Conservation (phyloP, 805 yeast species). For the Lachancea meyersii region DNA sequence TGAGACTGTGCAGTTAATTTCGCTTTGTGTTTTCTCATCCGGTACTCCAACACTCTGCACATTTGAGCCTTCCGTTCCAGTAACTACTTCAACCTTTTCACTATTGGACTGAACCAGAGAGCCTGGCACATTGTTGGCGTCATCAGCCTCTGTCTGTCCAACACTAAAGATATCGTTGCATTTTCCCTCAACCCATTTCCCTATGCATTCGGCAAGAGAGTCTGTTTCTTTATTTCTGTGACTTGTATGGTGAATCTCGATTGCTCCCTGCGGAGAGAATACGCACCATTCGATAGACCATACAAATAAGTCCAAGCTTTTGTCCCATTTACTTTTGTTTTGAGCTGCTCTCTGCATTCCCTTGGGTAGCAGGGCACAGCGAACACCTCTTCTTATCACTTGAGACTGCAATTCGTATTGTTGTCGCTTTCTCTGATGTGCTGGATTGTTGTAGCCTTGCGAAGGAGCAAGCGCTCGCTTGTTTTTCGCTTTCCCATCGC, state of each 20-base stretch:
- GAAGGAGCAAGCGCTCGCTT: slow-evolving; percentile 36
- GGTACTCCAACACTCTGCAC: no score
- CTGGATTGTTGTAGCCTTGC: slow-evolving; percentile 15
- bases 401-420: slow-evolving; percentile 15
- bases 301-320: slow-evolving; percentile 48
- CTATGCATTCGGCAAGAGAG: slow-evolving; percentile 27
- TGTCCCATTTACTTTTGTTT: slow-evolving; percentile 69
- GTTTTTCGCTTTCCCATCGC: slow-evolving; percentile 42
- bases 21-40: no score
- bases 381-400: slow-evolving; percentile 56
- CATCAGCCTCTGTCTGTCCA: neutral
- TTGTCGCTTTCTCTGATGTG: slow-evolving; percentile 7
- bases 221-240: slow-evolving; percentile 34
- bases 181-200: slow-evolving; percentile 27
- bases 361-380: slow-evolving; percentile 53
- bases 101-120: no score
- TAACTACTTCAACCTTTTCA: no score
- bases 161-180: slow-evolving; percentile 17
- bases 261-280: slow-evolving; percentile 21
- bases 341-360: slow-evolving; percentile 65
- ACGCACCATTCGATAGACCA: slow-evolving; percentile 81
- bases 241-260: slow-evolving; percentile 33
- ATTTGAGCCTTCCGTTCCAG: no score
- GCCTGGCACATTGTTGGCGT: slow-evolving; percentile 2
- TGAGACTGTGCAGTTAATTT: no score